A percentile compares a stretch with the other conserved stretches of the same genome.
Evolutionary conservation across 768 basidiomycete genomes (phyloP).

Genomic region (Tulasnella sp.): DNA sequence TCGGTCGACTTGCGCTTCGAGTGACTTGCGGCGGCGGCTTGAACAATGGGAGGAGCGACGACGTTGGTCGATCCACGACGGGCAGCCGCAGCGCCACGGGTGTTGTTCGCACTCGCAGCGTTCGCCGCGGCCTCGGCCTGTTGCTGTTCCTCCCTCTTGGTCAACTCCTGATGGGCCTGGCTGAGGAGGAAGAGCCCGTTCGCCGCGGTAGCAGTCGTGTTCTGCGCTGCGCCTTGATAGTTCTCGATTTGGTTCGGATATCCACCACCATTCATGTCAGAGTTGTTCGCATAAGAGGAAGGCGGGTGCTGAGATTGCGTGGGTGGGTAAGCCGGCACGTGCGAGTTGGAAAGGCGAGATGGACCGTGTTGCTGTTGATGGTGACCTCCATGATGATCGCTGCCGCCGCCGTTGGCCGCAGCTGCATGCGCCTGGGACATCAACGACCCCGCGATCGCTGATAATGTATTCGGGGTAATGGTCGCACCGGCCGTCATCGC

Average conservation of each 20-base stretch:
- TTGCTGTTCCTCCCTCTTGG: conserved; percentile 79
- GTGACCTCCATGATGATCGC: neutral
- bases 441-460: conserved; percentile 70
- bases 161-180: conserved; percentile 93
- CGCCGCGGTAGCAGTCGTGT: conserved; percentile 59
- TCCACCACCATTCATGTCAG: neutral
- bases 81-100: neutral
- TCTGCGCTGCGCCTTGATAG: conserved; percentile 35
- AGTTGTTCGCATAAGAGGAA: neutral
- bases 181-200: conserved; percentile 90
- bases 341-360: conserved; percentile 16
- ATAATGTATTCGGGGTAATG: conserved; percentile 65
- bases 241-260: conserved; percentile 4
- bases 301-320: conserved; percentile 21
- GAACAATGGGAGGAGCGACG: too few species aligned
- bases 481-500: conserved; percentile 30
- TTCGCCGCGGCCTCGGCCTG: conserved; percentile 23
- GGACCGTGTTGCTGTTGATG: conserved; percentile 20
- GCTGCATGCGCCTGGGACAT: conserved; percentile 24
- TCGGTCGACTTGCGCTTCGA: conserved; percentile 8
- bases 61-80: too few species aligned
- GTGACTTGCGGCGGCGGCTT: neutral
- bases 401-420: neutral
- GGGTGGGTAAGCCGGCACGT: conserved; percentile 20
- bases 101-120: conserved; percentile 24